phyloP scores from a whole-genome alignment of 805 yeast genomes.

The Lachancea sp. region DNA sequence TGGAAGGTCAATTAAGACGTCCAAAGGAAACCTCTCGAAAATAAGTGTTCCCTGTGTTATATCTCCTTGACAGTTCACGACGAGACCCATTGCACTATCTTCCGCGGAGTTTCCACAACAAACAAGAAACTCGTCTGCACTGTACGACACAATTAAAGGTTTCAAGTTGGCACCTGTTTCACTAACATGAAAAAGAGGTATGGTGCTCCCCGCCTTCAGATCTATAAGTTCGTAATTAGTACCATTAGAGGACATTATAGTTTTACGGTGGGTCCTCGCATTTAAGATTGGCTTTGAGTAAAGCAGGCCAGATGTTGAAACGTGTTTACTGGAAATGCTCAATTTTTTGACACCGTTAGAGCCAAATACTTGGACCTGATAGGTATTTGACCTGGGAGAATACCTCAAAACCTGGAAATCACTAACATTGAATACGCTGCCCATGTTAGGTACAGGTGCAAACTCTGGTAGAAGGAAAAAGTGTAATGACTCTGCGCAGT shows the following conservation, averaged over 20 bases:
- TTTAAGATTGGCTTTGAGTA: conserved; percentile 15
- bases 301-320: conserved; percentile 10
- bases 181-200: conserved; percentile 27
- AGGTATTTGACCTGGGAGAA: conserved; percentile 15
- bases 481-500: conserved; percentile 15
- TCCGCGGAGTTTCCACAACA: conserved; percentile 26
- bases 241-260: conserved; percentile 19
- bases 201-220: conserved; percentile 12
- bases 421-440: conserved; percentile 13
- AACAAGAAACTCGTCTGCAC: conserved; percentile 20
- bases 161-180: conserved; percentile 19
- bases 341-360: conserved; percentile 13
- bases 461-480: conserved; percentile 31
- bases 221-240: conserved; percentile 25
- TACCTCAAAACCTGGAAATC: conserved; percentile 18
- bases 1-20: conserved; percentile 21
- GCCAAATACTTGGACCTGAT: conserved; percentile 14
- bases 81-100: conserved; percentile 29
- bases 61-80: conserved; percentile 28
- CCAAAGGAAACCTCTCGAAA: conserved; percentile 24
- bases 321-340: conserved; percentile 12
- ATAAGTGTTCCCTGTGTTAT: conserved; percentile 29
- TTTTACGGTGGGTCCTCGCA: conserved; percentile 11
- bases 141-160: conserved; percentile 23
- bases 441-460: conserved; percentile 30